Conservation (phyloP, 208 protist species). For the Crithidia bombi region DNA sequence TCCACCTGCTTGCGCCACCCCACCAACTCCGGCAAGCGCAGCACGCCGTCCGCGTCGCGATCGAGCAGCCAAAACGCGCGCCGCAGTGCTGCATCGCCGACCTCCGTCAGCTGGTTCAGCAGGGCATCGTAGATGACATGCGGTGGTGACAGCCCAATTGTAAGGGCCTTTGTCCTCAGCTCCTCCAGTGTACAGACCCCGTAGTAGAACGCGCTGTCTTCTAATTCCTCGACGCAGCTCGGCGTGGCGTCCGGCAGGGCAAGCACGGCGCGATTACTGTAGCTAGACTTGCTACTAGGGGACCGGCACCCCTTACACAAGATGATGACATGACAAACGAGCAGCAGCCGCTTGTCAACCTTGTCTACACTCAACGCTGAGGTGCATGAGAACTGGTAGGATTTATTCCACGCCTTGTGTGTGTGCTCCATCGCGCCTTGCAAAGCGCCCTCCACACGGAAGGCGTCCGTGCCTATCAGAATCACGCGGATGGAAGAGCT, state of each 20-base stretch:
- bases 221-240: constrained; percentile 44
- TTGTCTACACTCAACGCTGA: constrained; percentile 51
- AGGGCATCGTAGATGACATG: constrained; percentile 81
- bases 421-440: constrained; percentile 56
- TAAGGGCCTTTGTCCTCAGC: constrained; percentile 42
- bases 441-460: constrained; percentile 55
- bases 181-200: constrained; percentile 43
- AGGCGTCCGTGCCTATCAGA: constrained; percentile 70
- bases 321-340: constrained; percentile 66
- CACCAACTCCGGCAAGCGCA: constrained; percentile 66
- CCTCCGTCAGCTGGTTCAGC: constrained; percentile 49
- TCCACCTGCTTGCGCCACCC: constrained; percentile 64
- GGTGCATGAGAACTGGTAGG: constrained; percentile 70
- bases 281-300: constrained; percentile 35
- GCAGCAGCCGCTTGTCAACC: constrained; percentile 60
- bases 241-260: constrained; percentile 53
- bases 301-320: constrained; percentile 61
- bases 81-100: constrained; percentile 57
- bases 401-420: constrained; percentile 79
- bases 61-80: constrained; percentile 89
- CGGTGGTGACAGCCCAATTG: constrained; percentile 57
- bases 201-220: constrained; percentile 70
- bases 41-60: constrained; percentile 69
- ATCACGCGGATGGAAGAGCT: constrained; percentile 51
- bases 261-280: constrained; percentile 57